phyloP scores from a whole-genome alignment of 2,329 filamentous ascomycete genomes.

The Xylariaceae sp. region DNA sequence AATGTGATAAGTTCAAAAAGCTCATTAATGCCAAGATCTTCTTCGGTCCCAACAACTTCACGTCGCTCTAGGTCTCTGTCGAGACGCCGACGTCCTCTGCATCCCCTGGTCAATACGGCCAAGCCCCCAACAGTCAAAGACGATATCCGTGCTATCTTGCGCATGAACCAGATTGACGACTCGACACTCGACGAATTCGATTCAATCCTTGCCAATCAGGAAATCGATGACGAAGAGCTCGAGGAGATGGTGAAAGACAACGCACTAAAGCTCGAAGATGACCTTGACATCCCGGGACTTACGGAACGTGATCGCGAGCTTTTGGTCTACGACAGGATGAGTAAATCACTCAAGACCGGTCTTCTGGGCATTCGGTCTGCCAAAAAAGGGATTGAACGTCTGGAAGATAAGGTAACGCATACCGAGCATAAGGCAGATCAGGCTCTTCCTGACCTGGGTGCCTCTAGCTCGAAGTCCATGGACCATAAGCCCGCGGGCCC shows the following conservation, averaged over 20 bases:
- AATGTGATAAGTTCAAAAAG: slow-evolving; percentile 5
- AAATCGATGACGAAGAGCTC: slow-evolving; percentile 34
- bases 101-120: slow-evolving; percentile 55
- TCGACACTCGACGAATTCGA: slow-evolving; percentile 63
- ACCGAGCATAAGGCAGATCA: slow-evolving; percentile 36
- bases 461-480: slow-evolving; percentile 7
- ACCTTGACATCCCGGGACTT: slow-evolving; percentile 26
- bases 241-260: slow-evolving; percentile 33
- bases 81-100: slow-evolving; percentile 48
- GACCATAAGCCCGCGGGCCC: not conserved
- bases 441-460: slow-evolving; percentile 5
- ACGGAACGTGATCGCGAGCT: slow-evolving; percentile 45
- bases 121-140: slow-evolving; percentile 58
- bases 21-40: slow-evolving; percentile 26
- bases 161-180: slow-evolving; percentile 58
- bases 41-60: slow-evolving; percentile 32
- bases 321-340: slow-evolving; percentile 53
- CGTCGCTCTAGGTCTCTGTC: slow-evolving; percentile 45
- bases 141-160: slow-evolving; percentile 57
- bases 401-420: slow-evolving; percentile 55
- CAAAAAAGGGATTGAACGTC: slow-evolving; percentile 60
- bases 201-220: slow-evolving; percentile 49
- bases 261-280: slow-evolving; percentile 32
- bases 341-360: slow-evolving; percentile 53
- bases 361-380: slow-evolving; percentile 56